These are phyloP conservation scores for Persicaria maculosa DNA, from an alignment of 148 eudicot genomes.

Conservation along the genomic window DNA sequence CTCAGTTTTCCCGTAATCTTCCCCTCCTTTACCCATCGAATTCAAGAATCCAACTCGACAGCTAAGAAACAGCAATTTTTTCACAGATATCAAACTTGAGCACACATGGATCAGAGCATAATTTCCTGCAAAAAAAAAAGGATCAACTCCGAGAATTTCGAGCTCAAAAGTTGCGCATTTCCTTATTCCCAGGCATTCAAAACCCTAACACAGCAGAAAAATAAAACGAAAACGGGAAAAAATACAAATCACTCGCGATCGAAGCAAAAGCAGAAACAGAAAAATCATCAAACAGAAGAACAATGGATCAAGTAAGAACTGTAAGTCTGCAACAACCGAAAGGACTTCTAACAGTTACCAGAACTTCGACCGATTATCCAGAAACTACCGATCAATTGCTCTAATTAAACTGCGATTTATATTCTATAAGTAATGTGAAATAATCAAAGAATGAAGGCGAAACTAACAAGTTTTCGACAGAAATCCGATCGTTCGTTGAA, in stretches of 20 bases:
- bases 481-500: background rate
- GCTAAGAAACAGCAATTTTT: no score
- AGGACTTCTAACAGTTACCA: background rate
- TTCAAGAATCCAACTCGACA: background rate
- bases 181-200: background rate
- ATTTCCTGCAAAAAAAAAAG: background rate
- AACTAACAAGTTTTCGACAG: background rate
- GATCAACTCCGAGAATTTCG: background rate
- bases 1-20: constrained; percentile 13
- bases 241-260: background rate
- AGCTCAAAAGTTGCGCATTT: background rate
- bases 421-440: background rate
- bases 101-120: background rate
- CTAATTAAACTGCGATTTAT: background rate
- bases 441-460: background rate
- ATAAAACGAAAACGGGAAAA: background rate
- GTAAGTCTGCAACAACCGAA: background rate
- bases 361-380: background rate
- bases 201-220: background rate
- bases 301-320: background rate
- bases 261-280: background rate
- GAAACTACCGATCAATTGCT: background rate
- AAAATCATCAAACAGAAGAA: background rate
- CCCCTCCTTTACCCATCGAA: constrained; percentile 25
- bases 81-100: no score